Evolutionary conservation across 768 basidiomycete genomes (phyloP), one percentile per base, ranked within the genome.

Genomic region (Boletus tylopilopsis): DNA sequence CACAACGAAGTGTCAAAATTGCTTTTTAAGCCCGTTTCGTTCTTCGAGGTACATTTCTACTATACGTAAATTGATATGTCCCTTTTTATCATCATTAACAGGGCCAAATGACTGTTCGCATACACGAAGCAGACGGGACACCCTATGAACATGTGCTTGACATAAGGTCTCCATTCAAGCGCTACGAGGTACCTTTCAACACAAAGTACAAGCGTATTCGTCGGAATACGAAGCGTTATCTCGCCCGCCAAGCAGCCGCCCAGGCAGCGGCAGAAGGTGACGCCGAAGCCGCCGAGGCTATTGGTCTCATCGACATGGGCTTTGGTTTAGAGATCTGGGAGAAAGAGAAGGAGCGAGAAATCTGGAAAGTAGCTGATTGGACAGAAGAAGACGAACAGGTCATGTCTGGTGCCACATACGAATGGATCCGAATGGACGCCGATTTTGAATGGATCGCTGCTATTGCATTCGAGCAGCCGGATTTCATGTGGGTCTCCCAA

Each of bases 391-490:
- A 98, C 51, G 94, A 96, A 63, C 84, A 87, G 51, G 76, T 79
- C 36, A 95, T 98, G 91, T 85, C 87, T 33, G 90, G 90, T 16
- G 94, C 95, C 54, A 95, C 93, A 4, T 99, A 97, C 68, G 96
- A 99, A 70, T 99, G 95, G 95, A 98, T 99, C 50, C 77, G 96
- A 54, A 90, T 98, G 78, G 96, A 99, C 63, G 94, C 96, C 15
- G 96, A 99, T 65, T 94, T 96, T 67, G 96, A 99, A 71, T 99
- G 96, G 96, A 89, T 98, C 47, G 88, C 91, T n/a, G 79, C 78
- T 33, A 80, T 97, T 53, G 84, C 83, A 54, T 98, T 95, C 55
- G 89, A 94, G 43, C 93, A 97, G 71, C 92, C 91, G 36, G 94
- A 94, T 72, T 98, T 94, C 62, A 95, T 95, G 91, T 99, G 94